Conservation (phyloP, 768 basidiomycete species). For the Xerocomus spinulosus region DNA sequence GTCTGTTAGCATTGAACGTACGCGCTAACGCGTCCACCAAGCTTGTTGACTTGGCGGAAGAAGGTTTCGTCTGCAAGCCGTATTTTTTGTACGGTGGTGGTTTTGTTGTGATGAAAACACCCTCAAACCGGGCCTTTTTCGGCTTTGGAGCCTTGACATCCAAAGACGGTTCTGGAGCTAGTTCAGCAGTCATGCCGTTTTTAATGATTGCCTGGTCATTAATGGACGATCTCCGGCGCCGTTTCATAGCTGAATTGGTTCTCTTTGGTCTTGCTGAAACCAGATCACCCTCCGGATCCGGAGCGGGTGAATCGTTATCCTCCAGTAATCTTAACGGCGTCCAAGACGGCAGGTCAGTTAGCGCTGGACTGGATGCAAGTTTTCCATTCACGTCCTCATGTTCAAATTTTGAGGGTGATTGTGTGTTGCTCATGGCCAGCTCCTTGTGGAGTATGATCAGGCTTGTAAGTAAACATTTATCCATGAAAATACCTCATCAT, state of each 20-base stretch:
- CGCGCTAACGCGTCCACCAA: slow-evolving; percentile 23
- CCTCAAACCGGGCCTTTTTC: slow-evolving; percentile 23
- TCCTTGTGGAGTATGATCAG: slow-evolving; percentile 11
- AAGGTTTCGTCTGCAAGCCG: not conserved
- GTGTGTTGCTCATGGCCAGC: slow-evolving; percentile 5
- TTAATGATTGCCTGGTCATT: not conserved
- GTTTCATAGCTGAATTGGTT: not conserved
- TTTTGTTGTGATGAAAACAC: slow-evolving; percentile 21
- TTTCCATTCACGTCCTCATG: too few relatives aligned
- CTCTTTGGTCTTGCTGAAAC: not conserved
- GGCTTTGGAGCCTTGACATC: not conserved
- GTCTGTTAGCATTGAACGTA: slow-evolving; percentile 26
- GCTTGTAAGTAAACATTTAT: not conserved
- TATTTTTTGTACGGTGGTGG: not conserved
- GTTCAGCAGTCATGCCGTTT: not conserved
- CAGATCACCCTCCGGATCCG: slow-evolving; percentile 12
- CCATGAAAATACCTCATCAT: slow-evolving; percentile 11
- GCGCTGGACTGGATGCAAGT: not conserved
- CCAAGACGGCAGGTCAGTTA: slow-evolving; percentile 23
- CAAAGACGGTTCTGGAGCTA: not conserved
- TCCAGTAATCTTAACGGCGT: slow-evolving; percentile 9
- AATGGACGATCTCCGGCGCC: not conserved
- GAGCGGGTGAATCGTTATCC: not conserved
- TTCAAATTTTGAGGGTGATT: not conserved
- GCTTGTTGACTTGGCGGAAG: slow-evolving; percentile 1